Conservation (phyloP, 805 yeast genomes). For the Babjeviella inositovora region DNA sequence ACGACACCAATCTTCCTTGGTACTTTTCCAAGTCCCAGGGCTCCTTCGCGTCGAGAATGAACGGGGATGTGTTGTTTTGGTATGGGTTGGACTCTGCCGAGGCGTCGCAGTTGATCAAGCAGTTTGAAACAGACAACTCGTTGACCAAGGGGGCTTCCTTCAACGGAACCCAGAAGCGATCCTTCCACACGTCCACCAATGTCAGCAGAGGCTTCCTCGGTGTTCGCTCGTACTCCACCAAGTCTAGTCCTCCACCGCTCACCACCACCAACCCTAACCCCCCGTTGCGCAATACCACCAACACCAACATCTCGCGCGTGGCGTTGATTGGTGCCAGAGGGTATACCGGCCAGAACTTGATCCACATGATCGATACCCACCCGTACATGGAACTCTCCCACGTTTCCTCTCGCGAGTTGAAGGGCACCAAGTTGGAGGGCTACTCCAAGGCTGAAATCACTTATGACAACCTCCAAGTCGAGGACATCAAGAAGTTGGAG, state of each 20-base stretch:
- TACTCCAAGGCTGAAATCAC: slow-evolving; percentile 69
- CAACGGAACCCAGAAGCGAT: slow-evolving; percentile 30
- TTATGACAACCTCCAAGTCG: slow-evolving; percentile 77
- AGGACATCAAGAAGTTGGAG: slow-evolving; percentile 72
- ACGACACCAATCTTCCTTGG: slow-evolving; percentile 84
- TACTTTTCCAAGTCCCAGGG: slow-evolving; percentile 89
- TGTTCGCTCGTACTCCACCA: slow-evolving; percentile 14
- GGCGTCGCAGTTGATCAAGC: slow-evolving; percentile 41
- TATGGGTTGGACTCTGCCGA: slow-evolving; percentile 61
- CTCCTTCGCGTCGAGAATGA: slow-evolving; percentile 72
- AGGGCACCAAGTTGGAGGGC: slow-evolving; percentile 76
- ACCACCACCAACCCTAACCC: slow-evolving; percentile 51
- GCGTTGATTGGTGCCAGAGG: slow-evolving; percentile 99
- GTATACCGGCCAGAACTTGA: slow-evolving; percentile 87
- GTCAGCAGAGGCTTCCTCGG: slow-evolving; percentile 7
- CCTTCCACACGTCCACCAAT: slow-evolving; percentile 21
- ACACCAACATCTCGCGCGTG: slow-evolving; percentile 49
- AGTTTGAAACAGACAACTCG: slow-evolving; percentile 16
- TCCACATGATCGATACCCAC: slow-evolving; percentile 73
- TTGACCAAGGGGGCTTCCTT: slow-evolving; percentile 27
- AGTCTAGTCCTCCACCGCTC: no score
- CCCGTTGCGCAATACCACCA: slow-evolving; percentile 50
- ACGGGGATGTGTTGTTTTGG: slow-evolving; percentile 90
- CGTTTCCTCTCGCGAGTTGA: slow-evolving; percentile 90
- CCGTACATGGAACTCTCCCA: slow-evolving; percentile 79